phyloP scores from a whole-genome alignment of 306 rosid species.

The Cercis canadensis region DNA sequence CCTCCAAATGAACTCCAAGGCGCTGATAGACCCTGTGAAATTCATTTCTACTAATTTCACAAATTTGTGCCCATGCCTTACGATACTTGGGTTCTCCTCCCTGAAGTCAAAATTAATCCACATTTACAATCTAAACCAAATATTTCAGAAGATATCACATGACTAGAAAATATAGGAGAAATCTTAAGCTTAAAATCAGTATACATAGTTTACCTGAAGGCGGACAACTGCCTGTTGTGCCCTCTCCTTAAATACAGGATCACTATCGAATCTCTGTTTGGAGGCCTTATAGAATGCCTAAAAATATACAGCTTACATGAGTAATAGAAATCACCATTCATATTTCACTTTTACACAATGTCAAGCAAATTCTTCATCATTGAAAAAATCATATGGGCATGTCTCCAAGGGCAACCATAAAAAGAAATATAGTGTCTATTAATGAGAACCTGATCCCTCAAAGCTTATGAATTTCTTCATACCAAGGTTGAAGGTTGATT shows the following conservation, averaged over 20 bases:
- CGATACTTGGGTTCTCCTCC: slow-evolving; percentile 77
- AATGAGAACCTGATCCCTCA: slow-evolving; percentile 18
- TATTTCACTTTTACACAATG: slow-evolving; percentile 21
- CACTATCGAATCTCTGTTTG: slow-evolving; percentile 79
- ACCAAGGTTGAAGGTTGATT: slow-evolving; percentile 23
- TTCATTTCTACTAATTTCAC: slow-evolving; percentile 89
- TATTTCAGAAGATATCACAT: slow-evolving; percentile 1
- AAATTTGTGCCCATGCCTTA: slow-evolving; percentile 82
- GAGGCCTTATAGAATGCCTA: slow-evolving; percentile 91
- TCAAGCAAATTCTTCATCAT: slow-evolving; percentile 8
- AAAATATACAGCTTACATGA: slow-evolving; percentile 31
- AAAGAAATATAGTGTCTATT: slow-evolving; percentile 9
- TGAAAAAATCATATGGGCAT: not conserved
- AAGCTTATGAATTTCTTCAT: slow-evolving; percentile 18
- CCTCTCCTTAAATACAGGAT: slow-evolving; percentile 80
- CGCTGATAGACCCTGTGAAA: slow-evolving; percentile 84
- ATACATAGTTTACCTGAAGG: slow-evolving; percentile 70
- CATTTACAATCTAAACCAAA: slow-evolving; percentile 7
- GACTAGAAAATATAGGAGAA: not conserved
- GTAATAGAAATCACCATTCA: slow-evolving; percentile 27
- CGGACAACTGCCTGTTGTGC: slow-evolving; percentile 90
- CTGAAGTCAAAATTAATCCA: slow-evolving; percentile 52
- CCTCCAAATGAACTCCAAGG: slow-evolving; percentile 81
- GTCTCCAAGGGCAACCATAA: slow-evolving; percentile 5
- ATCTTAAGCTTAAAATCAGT: not conserved